Evolutionary conservation across 192 early-diverging fungal species (phyloP).

Genomic region (Entomortierella chlamydospora): DNA sequence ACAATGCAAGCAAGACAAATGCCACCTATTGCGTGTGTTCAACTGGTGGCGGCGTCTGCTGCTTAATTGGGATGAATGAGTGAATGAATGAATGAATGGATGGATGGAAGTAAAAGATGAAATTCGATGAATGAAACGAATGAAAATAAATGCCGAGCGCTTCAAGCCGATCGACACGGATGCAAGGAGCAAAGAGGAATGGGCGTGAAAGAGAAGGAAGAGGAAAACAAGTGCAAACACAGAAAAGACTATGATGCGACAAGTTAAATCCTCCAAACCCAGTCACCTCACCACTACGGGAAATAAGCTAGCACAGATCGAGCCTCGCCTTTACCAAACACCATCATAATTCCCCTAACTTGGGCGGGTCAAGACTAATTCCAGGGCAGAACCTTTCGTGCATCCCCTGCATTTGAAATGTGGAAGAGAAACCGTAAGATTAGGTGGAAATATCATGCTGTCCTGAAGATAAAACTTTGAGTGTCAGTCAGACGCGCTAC

Average conservation of each 20-base stretch:
- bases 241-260: neutral
- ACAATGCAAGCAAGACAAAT: neutral
- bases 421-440: too few relatives aligned
- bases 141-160: neutral
- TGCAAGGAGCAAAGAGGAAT: neutral
- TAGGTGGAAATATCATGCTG: too few relatives aligned
- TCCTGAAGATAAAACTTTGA: too few relatives aligned
- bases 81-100: neutral
- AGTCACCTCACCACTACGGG: neutral
- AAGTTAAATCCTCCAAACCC: neutral
- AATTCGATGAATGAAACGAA: neutral
- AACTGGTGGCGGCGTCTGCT: neutral
- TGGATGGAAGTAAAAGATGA: neutral
- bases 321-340: neutral
- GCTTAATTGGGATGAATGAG: neutral
- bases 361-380: too few relatives aligned
- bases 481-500: too few relatives aligned
- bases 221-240: neutral
- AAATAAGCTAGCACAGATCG: constrained; percentile 2
- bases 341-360: too few relatives aligned
- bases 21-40: neutral
- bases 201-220: neutral
- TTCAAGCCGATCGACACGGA: neutral
- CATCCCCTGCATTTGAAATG: too few relatives aligned
- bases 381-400: too few relatives aligned